A percentile compares a stretch with the other conserved stretches of the same genome.
Evolutionary conservation across 2,329 filamentous ascomycete genomes (phyloP).

Genomic region (Claviceps pusilla): DNA sequence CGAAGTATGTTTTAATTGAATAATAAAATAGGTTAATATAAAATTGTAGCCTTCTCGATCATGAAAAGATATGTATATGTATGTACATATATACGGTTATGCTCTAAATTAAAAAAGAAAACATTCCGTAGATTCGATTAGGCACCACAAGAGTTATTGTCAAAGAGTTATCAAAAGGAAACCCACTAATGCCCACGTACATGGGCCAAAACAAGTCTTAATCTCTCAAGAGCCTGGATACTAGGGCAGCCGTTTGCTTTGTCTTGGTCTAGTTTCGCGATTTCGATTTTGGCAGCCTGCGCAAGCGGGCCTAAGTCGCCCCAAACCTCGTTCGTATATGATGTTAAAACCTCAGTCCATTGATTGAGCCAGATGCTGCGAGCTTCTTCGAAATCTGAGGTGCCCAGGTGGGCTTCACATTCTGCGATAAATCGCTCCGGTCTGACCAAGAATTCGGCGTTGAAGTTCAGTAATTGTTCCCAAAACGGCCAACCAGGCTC

Average conservation of each 20-base stretch:
- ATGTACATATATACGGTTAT: no score
- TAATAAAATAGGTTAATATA: no score
- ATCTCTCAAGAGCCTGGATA: constrained; percentile 18
- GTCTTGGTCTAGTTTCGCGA: constrained; percentile 24
- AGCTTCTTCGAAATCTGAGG: constrained; percentile 22
- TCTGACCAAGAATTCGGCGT: constrained; percentile 26
- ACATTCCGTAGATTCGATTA: neutral
- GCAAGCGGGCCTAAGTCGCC: constrained; percentile 44
- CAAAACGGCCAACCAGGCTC: constrained; percentile 14
- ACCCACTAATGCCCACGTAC: constrained; percentile 15
- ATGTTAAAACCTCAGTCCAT: constrained; percentile 40
- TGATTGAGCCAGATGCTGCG: constrained; percentile 34
- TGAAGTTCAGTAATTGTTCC: constrained; percentile 36
- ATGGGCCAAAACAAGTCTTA: constrained; percentile 24
- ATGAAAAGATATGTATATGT: no score
- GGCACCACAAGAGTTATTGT: neutral
- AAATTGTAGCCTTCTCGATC: no score
- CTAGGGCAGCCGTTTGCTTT: constrained; percentile 10
- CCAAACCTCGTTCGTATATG: constrained; percentile 54
- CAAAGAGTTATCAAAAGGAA: neutral
- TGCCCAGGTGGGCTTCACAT: constrained; percentile 22
- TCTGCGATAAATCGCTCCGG: constrained; percentile 9
- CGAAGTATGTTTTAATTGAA: no score
- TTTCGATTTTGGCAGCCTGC: constrained; percentile 39
- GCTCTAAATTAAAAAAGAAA: no score